Base-by-base conservation (phyloP, 495 filamentous ascomycete species). In the Penicillium bialowiezense region DNA sequence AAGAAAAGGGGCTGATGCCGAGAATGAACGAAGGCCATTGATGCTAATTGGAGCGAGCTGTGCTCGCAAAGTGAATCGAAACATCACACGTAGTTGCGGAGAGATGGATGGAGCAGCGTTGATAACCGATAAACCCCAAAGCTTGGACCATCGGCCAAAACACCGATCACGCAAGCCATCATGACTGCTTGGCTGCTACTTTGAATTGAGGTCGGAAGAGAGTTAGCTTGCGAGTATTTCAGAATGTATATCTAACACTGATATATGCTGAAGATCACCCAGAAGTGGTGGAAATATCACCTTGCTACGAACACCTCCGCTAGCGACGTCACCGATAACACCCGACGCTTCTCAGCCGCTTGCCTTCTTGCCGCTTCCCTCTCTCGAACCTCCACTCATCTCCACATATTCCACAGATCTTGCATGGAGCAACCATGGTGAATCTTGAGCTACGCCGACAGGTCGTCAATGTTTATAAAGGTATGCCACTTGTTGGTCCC, bases 391-490 rank as follows among this genome's bases (percentile, higher is more conserved):
- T 23, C 40, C 5, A 41, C 36, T 34, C 9, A 32, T 23, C 19
- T 17, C 18, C 40, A 33, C 12, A 24, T 18, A 39, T 20, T 10
- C 32, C n/a, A 2, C 3, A 3, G n/a, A 5, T 40, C 34, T 12
- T 48, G 28, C 4, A 56, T 59, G 51, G 29, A 42, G 7, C 36
- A 47, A 57, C 24, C 31, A 79, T 75, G 72, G 64, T 72, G 4
- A 82, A 80, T 42, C 67, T 73, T 14, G 72, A 78, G 46, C 79
- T 96, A 5, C 81, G 91, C 38, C 75, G 79, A 41, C 83, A 95
- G 62, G 93, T 97, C 26, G 89, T 95, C 43, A 78, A 78, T 15
- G 81, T 97, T 42, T 98, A 98, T 75, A 97, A 96, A 84, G 88
- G 91, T 89, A 65, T 12, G 10, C 26, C 8, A 31, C 19, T 45